Evolutionary conservation across 345 rosid genomes (phyloP).

Genomic region (Ailanthus altissimus): DNA sequence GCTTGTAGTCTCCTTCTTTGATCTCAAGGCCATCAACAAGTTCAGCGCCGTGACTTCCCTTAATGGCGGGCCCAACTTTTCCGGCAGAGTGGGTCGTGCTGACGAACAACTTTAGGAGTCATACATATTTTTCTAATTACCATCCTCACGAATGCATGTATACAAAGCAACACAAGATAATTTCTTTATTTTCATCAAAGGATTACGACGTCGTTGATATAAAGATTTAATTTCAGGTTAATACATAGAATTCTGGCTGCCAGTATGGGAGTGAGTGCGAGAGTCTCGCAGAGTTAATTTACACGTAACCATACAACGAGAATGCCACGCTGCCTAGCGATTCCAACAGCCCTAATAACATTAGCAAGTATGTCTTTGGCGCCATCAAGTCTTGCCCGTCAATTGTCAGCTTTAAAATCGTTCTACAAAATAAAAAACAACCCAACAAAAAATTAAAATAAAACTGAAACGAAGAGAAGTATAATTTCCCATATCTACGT

Average conservation of each 20-base stretch:
- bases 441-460: background rate
- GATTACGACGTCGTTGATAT: too few relatives aligned
- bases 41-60: conserved; percentile 63
- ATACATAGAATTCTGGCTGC: background rate
- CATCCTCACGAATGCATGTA: background rate
- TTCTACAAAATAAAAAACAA: conserved; percentile 42
- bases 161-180: too few relatives aligned
- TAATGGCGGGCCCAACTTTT: conserved; percentile 55
- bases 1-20: conserved; percentile 71
- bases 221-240: too few relatives aligned
- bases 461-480: background rate
- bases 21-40: conserved; percentile 70
- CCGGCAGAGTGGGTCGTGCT: conserved; percentile 60
- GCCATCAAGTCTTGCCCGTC: conserved; percentile 49
- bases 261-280: background rate
- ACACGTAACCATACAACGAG: conserved; percentile 68
- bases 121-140: background rate
- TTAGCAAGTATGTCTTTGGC: conserved; percentile 68
- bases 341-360: conserved; percentile 59
- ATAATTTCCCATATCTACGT: background rate
- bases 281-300: background rate
- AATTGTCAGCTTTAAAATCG: conserved; percentile 60
- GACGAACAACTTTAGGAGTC: conserved; percentile 63
- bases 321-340: conserved; percentile 73
- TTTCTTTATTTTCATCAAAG: too few relatives aligned